phyloP scores from a whole-genome alignment of 1,284 basidiomycete species.

The Puccinia sorghi region DNA sequence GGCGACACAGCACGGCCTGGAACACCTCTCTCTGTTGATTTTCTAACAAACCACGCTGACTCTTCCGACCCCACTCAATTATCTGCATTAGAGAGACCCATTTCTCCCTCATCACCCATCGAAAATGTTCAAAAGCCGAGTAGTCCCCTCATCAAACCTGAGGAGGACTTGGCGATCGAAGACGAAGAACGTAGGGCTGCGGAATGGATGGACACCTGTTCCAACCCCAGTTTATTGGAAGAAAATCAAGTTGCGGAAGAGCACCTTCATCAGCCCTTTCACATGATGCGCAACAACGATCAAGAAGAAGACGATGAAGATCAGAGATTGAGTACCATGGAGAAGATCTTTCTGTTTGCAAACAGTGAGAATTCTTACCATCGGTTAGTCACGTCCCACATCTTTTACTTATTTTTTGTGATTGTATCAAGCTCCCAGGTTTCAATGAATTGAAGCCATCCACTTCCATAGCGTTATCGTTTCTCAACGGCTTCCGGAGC shows the following conservation, averaged over 20 bases:
- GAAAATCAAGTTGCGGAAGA: not conserved
- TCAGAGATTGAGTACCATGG: constrained; percentile 38
- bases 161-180: constrained; percentile 21
- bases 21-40: constrained; percentile 13
- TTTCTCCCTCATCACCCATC: not conserved
- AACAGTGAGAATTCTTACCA: constrained; percentile 46
- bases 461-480: constrained; percentile 28
- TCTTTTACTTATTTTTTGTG: not conserved
- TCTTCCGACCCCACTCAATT: not conserved
- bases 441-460: not conserved
- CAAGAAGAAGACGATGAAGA: constrained; percentile 27
- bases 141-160: constrained; percentile 16
- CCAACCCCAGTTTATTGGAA: not conserved
- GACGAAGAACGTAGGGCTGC: constrained; percentile 45
- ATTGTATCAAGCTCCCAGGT: not conserved
- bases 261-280: not conserved
- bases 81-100: not conserved
- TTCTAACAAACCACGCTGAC: not conserved
- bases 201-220: constrained; percentile 32
- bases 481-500: constrained; percentile 42
- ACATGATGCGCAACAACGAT: constrained; percentile 2
- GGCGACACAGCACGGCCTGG: not conserved
- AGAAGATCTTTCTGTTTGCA: constrained; percentile 48
- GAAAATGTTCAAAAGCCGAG: constrained; percentile 5
- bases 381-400: constrained; percentile 8